Evolutionary conservation across 768 basidiomycete genomes (phyloP), one percentile per base, ranked within the genome.

Genomic region (Mycena crocata): DNA sequence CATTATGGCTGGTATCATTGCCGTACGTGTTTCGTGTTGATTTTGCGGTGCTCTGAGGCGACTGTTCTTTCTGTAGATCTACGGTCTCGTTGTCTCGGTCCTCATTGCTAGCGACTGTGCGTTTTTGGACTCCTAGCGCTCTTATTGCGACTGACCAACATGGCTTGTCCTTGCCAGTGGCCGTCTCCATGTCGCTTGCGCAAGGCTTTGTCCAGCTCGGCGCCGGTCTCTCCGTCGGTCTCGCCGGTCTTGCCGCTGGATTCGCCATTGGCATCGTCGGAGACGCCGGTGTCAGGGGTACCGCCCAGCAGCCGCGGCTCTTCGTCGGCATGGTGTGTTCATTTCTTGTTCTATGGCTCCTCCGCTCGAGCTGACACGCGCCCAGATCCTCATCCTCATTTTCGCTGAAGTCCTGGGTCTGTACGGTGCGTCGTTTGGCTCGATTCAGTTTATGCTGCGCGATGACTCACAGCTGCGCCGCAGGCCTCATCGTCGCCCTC

Each of bases 1-100:
- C 79, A 93, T 99, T 82, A 98, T 99, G 97, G 97, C 97, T 86
- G 97, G 97, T 95, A 99, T 99, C 84, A 98, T 99, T 83, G 97
- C 94, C 79, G 97, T 99, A 72, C 71, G 95, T 90, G 35, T 44
- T 32, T 40, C 30, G 54, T 40, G 42, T 58, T 68, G 30, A 56
- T 12, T 31, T n/a, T 32, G 21, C n/a, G 5, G 3, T 28, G n/a
- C 5, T 35, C 31, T 13, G 32, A 34, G 37, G 54, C 55, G 10
- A 19, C 37, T 35, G 63, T 40, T 35, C 21, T 57, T 4, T 39
- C 34, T 31, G 26, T 71, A 94, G 96, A 95, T 94, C 73, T 98
- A 99, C 81, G 98, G 98, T 75, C 90, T 99, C 67, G 98, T 99
- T 80, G 97, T 99, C 51, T 96, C 96, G n/a, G 97, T 99, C 61